Percentiles rank a stretch among this genome's conserved stretches.
These are phyloP conservation scores for Acaromyces ingoldii DNA, from an alignment of 1,284 basidiomycete species.

Conservation along the genomic window DNA sequence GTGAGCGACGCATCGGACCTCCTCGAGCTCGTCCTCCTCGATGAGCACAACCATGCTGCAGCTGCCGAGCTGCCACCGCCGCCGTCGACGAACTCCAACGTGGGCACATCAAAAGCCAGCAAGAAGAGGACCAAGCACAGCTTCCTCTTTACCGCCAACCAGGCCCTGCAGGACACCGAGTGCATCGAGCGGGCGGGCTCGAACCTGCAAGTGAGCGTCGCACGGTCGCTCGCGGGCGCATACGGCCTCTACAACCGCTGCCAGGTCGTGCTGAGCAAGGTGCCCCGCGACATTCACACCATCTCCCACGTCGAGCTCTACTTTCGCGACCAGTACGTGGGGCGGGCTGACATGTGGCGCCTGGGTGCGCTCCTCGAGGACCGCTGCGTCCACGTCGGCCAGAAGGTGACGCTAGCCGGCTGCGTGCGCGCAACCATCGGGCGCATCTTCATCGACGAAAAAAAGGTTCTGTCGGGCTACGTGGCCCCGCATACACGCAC, in stretches of 20 bases:
- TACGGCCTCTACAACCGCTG: slow-evolving; percentile 41
- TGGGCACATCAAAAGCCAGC: no score
- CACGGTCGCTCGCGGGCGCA: slow-evolving; percentile 32
- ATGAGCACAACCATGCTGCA: background rate
- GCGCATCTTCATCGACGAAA: slow-evolving; percentile 44
- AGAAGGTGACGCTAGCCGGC: slow-evolving; percentile 41
- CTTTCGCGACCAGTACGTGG: slow-evolving; percentile 49
- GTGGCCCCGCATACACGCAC: slow-evolving; percentile 78
- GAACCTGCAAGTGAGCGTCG: slow-evolving; percentile 43
- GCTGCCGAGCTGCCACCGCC: background rate
- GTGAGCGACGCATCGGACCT: slow-evolving; percentile 37
- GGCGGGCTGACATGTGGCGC: slow-evolving; percentile 51
- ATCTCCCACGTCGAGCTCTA: slow-evolving; percentile 51
- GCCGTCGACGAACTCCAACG: no score
- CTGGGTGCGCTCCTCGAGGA: slow-evolving; percentile 41
- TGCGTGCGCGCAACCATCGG: slow-evolving; percentile 47
- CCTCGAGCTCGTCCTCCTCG: slow-evolving; percentile 22
- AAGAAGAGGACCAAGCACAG: background rate
- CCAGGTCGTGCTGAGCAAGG: slow-evolving; percentile 34
- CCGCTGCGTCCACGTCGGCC: slow-evolving; percentile 49
- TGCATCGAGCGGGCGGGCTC: slow-evolving; percentile 25
- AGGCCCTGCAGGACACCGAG: slow-evolving; percentile 35
- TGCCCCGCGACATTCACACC: slow-evolving; percentile 26
- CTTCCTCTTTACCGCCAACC: slow-evolving; percentile 38
- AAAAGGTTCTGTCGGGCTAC: slow-evolving; percentile 66